A percentile compares a stretch with the other conserved stretches of the same genome.
phyloP scores from a whole-genome alignment of 2,329 filamentous ascomycete species.

The Fusarium verticillioides region DNA sequence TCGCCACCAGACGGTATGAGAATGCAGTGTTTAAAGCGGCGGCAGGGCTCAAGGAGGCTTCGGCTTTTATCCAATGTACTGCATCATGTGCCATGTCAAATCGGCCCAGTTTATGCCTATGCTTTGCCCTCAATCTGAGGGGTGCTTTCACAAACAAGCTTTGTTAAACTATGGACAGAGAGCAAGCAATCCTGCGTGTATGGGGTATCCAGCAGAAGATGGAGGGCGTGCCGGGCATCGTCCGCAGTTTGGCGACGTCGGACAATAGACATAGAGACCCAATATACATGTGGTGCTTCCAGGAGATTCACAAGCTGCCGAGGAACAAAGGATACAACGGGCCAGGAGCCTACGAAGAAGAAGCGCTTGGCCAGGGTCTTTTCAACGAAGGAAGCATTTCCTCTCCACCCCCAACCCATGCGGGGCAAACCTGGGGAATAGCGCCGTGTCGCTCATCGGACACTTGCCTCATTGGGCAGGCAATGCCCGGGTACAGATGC shows the following conservation, averaged over 20 bases:
- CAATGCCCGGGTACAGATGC: constrained; percentile 42
- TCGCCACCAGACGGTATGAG: not conserved
- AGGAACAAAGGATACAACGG: constrained; percentile 31
- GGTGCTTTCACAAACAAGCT: constrained; percentile 18
- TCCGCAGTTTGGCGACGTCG: constrained; percentile 26
- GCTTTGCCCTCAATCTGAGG: constrained; percentile 4
- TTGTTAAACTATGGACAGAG: constrained; percentile 5
- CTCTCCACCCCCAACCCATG: constrained; percentile 30
- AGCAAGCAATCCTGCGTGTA: constrained; percentile 21
- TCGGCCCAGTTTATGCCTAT: constrained; percentile 6
- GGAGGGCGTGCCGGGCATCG: constrained; percentile 35
- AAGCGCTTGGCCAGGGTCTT: constrained; percentile 11
- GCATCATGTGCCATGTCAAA: constrained; percentile 23
- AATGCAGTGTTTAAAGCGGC: constrained; percentile 18
- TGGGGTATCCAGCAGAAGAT: constrained; percentile 11
- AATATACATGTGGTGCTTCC: constrained; percentile 27
- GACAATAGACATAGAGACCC: constrained; percentile 15
- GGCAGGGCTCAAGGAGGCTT: not conserved
- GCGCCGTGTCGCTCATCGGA: constrained; percentile 35
- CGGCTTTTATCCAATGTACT: constrained; percentile 15
- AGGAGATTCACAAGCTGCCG: constrained; percentile 44
- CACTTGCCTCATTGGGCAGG: constrained; percentile 42
- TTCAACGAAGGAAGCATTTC: constrained; percentile 4
- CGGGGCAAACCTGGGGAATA: constrained; percentile 47
- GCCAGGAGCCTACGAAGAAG: constrained; percentile 9